Evolutionary conservation across 179 eudicot species (phyloP).

Genomic region (Actinidia chinensis): DNA sequence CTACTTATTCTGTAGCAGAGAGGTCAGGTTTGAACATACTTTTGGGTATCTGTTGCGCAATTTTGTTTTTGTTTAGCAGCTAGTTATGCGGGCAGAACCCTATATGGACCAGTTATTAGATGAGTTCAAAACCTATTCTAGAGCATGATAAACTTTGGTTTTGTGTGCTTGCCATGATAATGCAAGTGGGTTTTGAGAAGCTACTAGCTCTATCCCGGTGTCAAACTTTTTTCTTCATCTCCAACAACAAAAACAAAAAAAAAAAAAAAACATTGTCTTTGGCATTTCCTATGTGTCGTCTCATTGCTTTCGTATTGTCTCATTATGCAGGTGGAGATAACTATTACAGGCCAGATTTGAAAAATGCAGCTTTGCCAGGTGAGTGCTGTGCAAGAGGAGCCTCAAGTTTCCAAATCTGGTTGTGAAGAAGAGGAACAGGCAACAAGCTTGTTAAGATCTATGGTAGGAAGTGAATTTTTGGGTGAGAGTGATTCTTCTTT

Average conservation of each 20-base stretch:
- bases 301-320: background rate
- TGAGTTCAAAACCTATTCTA: background rate
- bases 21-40: background rate
- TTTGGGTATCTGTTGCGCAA: background rate
- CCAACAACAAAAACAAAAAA: too few relatives aligned
- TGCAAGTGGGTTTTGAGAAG: too few relatives aligned
- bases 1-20: background rate
- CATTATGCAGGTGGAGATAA: conserved; percentile 67
- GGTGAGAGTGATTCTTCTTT: background rate
- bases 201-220: too few relatives aligned
- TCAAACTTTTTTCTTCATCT: too few relatives aligned
- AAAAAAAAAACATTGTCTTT: background rate
- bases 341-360: conserved; percentile 83
- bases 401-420: conserved; percentile 86
- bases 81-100: too few relatives aligned
- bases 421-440: conserved; percentile 93
- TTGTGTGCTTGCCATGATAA: too few relatives aligned
- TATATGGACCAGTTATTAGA: background rate
- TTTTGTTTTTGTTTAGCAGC: background rate
- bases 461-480: conserved; percentile 41
- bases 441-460: conserved; percentile 58
- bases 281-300: background rate
- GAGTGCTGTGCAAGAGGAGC: conserved; percentile 74
- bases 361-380: conserved; percentile 84
- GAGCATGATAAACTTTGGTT: background rate